Evolutionary conservation across 257 asterid species (phyloP).

Genomic region (Solanum lignicaule): DNA sequence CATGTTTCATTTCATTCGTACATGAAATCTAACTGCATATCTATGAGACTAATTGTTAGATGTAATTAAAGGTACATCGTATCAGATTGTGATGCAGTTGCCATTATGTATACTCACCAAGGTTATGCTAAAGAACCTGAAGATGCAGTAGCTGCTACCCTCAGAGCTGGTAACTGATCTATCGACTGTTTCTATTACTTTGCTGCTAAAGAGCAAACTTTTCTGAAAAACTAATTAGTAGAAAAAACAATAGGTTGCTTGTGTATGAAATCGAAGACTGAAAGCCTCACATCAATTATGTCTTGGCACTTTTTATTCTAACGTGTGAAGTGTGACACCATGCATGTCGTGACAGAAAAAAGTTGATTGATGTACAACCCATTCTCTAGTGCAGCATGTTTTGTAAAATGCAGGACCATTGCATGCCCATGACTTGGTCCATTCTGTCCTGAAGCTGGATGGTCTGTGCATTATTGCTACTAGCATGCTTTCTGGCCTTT

Average conservation of each 20-base stretch:
- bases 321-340: not conserved
- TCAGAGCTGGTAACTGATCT: slow-evolving; percentile 51
- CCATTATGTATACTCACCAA: slow-evolving; percentile 36
- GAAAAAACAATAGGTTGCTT: not conserved
- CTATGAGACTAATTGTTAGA: not conserved
- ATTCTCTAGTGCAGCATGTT: not conserved
- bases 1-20: not conserved
- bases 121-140: slow-evolving; percentile 54
- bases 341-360: not conserved
- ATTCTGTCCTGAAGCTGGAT: not conserved
- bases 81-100: slow-evolving; percentile 68
- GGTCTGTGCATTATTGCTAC: not conserved
- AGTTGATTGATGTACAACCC: not conserved
- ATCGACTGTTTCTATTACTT: not conserved
- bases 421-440: not conserved
- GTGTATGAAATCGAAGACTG: not conserved
- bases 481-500: not conserved
- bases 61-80: slow-evolving; percentile 34
- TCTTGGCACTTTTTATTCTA: not conserved
- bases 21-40: not conserved
- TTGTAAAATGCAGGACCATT: not conserved
- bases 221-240: not conserved
- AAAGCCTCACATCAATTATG: not conserved
- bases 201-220: not conserved
- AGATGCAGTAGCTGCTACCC: slow-evolving; percentile 65